Evolutionary conservation across 805 yeast species (phyloP).

Genomic region (Wickerhamiella azyma): DNA sequence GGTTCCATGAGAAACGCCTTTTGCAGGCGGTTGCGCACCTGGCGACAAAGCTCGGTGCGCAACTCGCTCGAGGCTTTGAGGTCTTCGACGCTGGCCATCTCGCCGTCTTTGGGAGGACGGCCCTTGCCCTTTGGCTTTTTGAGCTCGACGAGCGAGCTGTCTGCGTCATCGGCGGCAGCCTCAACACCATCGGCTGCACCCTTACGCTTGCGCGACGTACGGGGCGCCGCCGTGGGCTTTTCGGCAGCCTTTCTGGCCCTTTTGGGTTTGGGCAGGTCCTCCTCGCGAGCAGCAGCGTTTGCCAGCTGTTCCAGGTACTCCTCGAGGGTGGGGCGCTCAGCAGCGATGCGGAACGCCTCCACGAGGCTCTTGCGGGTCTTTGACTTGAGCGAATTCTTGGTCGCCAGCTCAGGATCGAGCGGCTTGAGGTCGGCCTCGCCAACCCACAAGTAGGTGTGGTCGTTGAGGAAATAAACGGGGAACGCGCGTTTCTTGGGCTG

Average conservation of each 20-base stretch:
- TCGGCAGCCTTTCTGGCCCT: conserved; percentile 6
- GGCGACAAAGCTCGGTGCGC: conserved; percentile 11
- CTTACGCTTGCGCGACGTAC: conserved; percentile 4
- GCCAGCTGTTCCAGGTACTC: conserved; percentile 7
- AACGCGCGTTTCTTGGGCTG: conserved; percentile 33
- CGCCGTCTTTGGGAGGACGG: conserved; percentile 1
- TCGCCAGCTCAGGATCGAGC: conserved; percentile 14
- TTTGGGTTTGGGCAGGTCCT: not conserved
- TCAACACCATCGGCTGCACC: not conserved
- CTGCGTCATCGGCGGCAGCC: not conserved
- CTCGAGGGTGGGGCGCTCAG: conserved; percentile 16
- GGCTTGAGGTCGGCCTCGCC: conserved; percentile 20
- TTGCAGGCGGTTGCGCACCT: conserved; percentile 12
- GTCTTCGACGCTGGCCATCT: conserved; percentile 5
- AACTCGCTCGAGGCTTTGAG: conserved; percentile 7
- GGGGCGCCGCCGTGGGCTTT: conserved; percentile 1
- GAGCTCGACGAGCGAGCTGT: conserved; percentile 1
- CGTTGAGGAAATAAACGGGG: conserved; percentile 54
- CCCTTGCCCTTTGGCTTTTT: conserved; percentile 8
- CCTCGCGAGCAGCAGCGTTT: not conserved
- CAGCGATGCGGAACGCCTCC: conserved; percentile 19
- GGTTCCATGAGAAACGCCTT: conserved; percentile 12
- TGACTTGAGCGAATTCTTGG: conserved; percentile 11
- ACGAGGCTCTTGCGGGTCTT: conserved; percentile 14
- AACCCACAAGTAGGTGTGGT: conserved; percentile 59